Percentiles rank a stretch among this genome's conserved stretches.
These are phyloP conservation scores for Nephromyces sp. DNA, from an alignment of 169 alveolate species.

Conservation along the genomic window DNA sequence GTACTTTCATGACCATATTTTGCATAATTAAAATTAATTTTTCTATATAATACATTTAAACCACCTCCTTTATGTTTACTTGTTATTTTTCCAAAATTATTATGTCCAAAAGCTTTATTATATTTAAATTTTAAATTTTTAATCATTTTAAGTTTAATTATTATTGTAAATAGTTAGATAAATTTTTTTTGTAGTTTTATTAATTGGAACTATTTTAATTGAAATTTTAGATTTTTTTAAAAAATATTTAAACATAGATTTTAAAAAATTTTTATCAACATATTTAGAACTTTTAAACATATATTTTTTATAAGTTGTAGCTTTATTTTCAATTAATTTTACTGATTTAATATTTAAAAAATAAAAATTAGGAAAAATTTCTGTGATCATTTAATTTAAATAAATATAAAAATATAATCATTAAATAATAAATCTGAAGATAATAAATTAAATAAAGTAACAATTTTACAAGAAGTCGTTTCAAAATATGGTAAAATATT, in stretches of 20 bases:
- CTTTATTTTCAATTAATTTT: conserved; percentile 6
- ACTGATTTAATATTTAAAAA: not conserved
- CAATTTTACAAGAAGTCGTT: not conserved
- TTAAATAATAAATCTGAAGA: not conserved
- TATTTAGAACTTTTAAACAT: not conserved
- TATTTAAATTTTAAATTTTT: conserved; percentile 15
- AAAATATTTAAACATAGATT: conserved; percentile 9
- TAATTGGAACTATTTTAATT: not conserved
- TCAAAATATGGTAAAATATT: not conserved
- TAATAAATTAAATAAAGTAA: not conserved
- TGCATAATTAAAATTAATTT: not conserved
- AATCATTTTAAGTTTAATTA: conserved; percentile 15
- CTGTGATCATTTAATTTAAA: not conserved
- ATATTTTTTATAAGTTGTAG: conserved; percentile 7
- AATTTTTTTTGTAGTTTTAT: conserved; percentile 3
- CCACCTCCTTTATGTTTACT: not conserved
- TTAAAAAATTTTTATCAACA: conserved; percentile 5
- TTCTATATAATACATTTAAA: not conserved
- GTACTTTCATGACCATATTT: not conserved
- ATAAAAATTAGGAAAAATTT: not conserved
- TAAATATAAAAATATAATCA: not conserved
- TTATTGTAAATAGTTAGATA: not conserved
- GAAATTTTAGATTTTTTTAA: conserved; percentile 6
- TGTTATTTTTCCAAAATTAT: conserved; percentile 23
- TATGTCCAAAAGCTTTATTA: conserved; percentile 21